These are phyloP conservation scores for Aspergillus sp. DNA, from an alignment of 2,329 filamentous ascomycete genomes.

Conservation along the genomic window DNA sequence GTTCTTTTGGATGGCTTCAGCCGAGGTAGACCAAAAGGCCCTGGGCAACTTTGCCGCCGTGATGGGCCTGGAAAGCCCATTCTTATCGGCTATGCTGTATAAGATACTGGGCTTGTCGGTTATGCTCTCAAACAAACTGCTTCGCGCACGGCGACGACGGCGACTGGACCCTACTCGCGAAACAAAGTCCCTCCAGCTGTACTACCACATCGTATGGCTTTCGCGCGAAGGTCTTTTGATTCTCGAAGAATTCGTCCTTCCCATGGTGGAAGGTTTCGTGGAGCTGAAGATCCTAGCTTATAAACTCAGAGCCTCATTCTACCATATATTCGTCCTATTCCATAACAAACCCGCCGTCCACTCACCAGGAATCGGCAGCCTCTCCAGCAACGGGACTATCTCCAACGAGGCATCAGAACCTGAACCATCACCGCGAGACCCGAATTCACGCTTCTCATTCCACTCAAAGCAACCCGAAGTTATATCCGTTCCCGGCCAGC, in stretches of 20 bases:
- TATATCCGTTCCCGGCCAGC: slow-evolving; percentile 11
- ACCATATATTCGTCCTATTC: slow-evolving; percentile 95
- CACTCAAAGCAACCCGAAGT: slow-evolving; percentile 16
- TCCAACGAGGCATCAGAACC: slow-evolving; percentile 29
- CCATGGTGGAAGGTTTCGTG: slow-evolving; percentile 73
- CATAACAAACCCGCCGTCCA: slow-evolving; percentile 84
- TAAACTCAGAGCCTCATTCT: slow-evolving; percentile 91
- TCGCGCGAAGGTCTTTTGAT: slow-evolving; percentile 87
- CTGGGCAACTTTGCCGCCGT: slow-evolving; percentile 82
- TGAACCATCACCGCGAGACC: slow-evolving; percentile 19
- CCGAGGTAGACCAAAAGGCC: slow-evolving; percentile 96
- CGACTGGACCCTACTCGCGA: slow-evolving; percentile 76
- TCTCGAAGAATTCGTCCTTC: slow-evolving; percentile 81
- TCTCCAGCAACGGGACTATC: slow-evolving; percentile 28
- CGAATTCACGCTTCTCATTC: slow-evolving; percentile 19
- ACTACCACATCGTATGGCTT: slow-evolving; percentile 93
- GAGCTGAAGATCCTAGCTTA: slow-evolving; percentile 88
- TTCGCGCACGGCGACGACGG: slow-evolving; percentile 78
- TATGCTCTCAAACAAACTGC: slow-evolving; percentile 78
- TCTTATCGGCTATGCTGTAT: slow-evolving; percentile 75
- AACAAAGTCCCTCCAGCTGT: slow-evolving; percentile 77
- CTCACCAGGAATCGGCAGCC: slow-evolving; percentile 53
- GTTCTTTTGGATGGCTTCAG: slow-evolving; percentile 76
- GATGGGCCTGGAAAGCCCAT: slow-evolving; percentile 73
- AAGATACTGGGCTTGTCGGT: slow-evolving; percentile 89